phyloP scores from a whole-genome alignment of 257 asterid genomes.

The Solanum gandarillasii region DNA sequence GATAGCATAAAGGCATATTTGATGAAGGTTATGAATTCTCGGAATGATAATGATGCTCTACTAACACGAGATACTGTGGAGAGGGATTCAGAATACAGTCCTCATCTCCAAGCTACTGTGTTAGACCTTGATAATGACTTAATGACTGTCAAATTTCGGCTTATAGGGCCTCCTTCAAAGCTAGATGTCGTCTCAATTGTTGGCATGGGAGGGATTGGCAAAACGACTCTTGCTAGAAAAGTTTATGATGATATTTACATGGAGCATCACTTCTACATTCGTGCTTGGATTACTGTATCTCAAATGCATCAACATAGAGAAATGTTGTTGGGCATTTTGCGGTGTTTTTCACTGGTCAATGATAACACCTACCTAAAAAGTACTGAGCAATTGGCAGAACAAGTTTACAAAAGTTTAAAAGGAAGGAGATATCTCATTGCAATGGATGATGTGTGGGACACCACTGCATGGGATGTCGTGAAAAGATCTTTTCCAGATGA shows the following conservation, averaged over 20 bases:
- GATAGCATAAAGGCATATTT: background rate
- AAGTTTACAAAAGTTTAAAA: background rate
- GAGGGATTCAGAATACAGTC: background rate
- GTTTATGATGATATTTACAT: background rate
- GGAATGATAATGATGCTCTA: background rate
- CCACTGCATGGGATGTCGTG: background rate
- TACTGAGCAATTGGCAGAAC: background rate
- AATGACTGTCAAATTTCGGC: background rate
- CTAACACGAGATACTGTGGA: background rate
- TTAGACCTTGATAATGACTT: background rate
- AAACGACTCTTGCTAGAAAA: background rate
- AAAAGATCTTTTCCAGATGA: background rate
- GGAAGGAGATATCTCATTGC: background rate
- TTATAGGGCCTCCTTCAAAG: background rate
- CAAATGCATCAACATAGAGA: background rate
- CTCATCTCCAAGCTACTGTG: background rate
- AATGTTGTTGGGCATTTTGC: background rate
- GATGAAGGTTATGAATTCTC: background rate
- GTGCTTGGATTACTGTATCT: background rate
- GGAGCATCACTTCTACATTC: background rate
- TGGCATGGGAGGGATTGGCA: background rate
- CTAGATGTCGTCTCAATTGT: background rate
- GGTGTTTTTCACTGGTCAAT: background rate
- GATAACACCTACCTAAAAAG: background rate
- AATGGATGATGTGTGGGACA: background rate